A percentile compares a stretch with the other conserved stretches of the same genome.
Conservation (phyloP, 805 yeast genomes). For the Cyberlindnera nakhonratchasimensis region DNA sequence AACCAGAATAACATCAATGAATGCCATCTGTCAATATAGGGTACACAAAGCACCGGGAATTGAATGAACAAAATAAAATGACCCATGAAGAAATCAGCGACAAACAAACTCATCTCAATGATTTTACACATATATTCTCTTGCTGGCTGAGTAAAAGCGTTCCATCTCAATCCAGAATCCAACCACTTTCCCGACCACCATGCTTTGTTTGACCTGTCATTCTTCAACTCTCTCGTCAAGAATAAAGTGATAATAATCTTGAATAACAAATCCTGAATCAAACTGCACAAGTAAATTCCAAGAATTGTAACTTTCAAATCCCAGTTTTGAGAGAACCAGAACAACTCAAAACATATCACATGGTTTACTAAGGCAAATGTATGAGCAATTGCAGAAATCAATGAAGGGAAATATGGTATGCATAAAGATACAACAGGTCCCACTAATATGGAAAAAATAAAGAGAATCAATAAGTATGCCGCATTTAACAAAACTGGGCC, state of each 20-base stretch:
- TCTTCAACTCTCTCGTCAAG: conserved; percentile 53
- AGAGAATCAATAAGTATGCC: conserved; percentile 35
- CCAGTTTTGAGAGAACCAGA: conserved; percentile 58
- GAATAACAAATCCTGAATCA: conserved; percentile 50
- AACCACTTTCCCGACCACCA: conserved; percentile 76
- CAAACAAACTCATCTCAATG: conserved; percentile 54
- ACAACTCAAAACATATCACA: conserved; percentile 44
- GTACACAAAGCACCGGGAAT: conserved; percentile 51
- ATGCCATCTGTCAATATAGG: conserved; percentile 57
- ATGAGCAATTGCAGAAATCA: conserved; percentile 50
- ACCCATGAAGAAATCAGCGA: conserved; percentile 49
- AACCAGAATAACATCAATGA: conserved; percentile 59
- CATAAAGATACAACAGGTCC: conserved; percentile 47
- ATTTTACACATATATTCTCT: conserved; percentile 57
- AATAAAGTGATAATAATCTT: conserved; percentile 41
- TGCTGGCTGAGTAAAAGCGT: conserved; percentile 50
- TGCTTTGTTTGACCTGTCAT: conserved; percentile 52
- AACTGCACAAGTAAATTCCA: conserved; percentile 46
- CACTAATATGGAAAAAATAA: conserved; percentile 38
- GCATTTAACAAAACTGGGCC: conserved; percentile 48
- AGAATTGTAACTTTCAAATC: conserved; percentile 48
- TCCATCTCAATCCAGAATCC: conserved; percentile 52
- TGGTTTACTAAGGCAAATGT: conserved; percentile 45
- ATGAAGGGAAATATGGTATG: conserved; percentile 42
- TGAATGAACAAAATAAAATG: conserved; percentile 51